Base-by-base conservation (phyloP, 2,329 filamentous ascomycete species). In the Cercospora sp. region DNA sequence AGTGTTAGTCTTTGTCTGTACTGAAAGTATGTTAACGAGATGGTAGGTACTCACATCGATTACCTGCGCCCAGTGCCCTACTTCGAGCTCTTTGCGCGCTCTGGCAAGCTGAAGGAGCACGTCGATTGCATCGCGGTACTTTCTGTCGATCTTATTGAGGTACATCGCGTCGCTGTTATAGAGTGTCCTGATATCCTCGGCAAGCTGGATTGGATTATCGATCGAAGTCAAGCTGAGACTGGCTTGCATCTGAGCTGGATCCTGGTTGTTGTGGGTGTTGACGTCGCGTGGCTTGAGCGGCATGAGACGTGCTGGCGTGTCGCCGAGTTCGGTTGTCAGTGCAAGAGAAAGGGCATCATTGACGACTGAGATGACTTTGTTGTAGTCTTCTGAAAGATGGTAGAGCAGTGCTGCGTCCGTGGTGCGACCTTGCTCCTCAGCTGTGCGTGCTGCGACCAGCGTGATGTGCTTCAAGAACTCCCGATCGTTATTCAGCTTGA, bases 321-420 rank as follows among this genome's bases (percentile, higher is more conserved):
- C 90, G 63, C 93, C 93, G 74, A 97, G 87, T 75, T 96, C 93
- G 10, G 94, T 86, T 12, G 92, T 90, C 68, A 98, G 89, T 55
- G 93, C 92, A 79, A 98, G 93, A 65, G 94, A 96, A 39, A 99
- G 85, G 3, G 94, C 91, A 45, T 93, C 90, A 80, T 94, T 97
- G 76, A 98, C 88, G 72, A 98, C 94, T 28, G 87, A 84, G 53
- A 97, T 89, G n/a, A 98, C 96, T 64, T 90, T 93, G 78, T 99
- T 93, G 78, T 96, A 98, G 79, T 99, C 94, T 75, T 93, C 92
- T 0, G 95, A 94, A 53, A 99, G 85, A 79, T 99, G 94, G 79
- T 96, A 98, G 62, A 99, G 85, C 61, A 99, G 85, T 13, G 98
- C 94, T 2, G 96, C 94, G 80, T 99, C 95, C 0, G 94, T 96